These are phyloP conservation scores for Ceratobasidium sp. DNA, from an alignment of 1,284 basidiomycete genomes.

Conservation along the genomic window DNA sequence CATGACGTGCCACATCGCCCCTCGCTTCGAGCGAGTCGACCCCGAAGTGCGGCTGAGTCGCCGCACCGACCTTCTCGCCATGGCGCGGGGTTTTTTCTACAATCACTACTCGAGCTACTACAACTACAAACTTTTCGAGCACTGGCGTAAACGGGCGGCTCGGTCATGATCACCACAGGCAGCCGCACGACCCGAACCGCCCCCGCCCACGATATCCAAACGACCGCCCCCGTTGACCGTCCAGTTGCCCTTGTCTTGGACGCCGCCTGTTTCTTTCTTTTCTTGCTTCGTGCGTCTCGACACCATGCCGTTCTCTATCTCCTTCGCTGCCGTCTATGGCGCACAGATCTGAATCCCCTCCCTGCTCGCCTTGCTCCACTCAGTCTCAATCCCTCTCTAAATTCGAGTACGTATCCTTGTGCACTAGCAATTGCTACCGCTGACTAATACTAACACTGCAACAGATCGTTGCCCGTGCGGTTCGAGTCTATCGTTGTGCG, in stretches of 20 bases:
- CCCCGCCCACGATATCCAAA: too few relatives aligned
- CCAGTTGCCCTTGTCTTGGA: too few relatives aligned
- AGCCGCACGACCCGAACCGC: too few relatives aligned
- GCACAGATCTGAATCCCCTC: conserved; percentile 22
- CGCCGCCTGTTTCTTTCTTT: conserved; percentile 9
- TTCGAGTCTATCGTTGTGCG: too few relatives aligned
- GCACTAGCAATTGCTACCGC: too few relatives aligned
- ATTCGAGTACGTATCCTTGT: background rate
- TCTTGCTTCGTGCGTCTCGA: conserved; percentile 39
- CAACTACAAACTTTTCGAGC: conserved; percentile 7
- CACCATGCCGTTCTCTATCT: conserved; percentile 30
- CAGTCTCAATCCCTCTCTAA: background rate
- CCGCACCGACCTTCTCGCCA: background rate
- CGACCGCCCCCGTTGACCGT: too few relatives aligned
- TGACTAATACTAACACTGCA: too few relatives aligned
- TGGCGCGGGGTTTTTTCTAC: background rate
- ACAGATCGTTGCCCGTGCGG: too few relatives aligned
- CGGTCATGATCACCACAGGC: too few relatives aligned
- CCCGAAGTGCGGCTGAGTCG: background rate
- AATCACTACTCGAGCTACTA: conserved; percentile 11
- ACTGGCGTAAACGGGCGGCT: conserved; percentile 18
- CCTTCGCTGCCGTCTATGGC: conserved; percentile 32
- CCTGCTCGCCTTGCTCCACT: background rate
- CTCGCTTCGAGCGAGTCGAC: background rate
- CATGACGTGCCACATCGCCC: conserved; percentile 23